phyloP scores from a whole-genome alignment of 441 rosid genomes.

The Cnidoscolus chayamansa region DNA sequence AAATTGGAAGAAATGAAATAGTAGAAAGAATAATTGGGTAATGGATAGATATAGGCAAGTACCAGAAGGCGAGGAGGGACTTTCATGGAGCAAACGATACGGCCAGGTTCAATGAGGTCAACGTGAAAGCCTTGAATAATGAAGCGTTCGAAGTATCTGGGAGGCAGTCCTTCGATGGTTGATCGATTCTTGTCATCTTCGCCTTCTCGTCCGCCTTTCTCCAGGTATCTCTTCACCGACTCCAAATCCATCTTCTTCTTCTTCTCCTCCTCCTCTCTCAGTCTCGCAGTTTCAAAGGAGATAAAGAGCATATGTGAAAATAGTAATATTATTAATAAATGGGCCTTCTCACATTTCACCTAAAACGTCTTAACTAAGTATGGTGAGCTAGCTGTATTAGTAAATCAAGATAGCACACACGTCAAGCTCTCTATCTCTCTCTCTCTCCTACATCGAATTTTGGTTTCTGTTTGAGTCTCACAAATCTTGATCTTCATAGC shows the following conservation, averaged over 20 bases:
- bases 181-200: slow-evolving; percentile 35
- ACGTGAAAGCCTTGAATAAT: slow-evolving; percentile 55
- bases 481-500: too few species aligned
- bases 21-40: slow-evolving; percentile 3
- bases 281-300: too few species aligned
- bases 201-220: slow-evolving; percentile 37
- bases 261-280: too few species aligned
- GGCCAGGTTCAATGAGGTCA: slow-evolving; percentile 63
- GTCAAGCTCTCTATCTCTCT: too few species aligned
- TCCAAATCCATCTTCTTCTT: slow-evolving; percentile 44
- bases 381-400: too few species aligned
- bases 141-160: slow-evolving; percentile 55
- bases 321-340: too few species aligned
- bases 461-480: too few species aligned
- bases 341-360: too few species aligned
- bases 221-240: slow-evolving; percentile 52
- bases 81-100: slow-evolving; percentile 71
- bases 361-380: too few species aligned
- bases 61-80: slow-evolving; percentile 82
- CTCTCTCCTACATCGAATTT: too few species aligned
- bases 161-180: slow-evolving; percentile 39
- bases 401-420: too few species aligned
- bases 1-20: not conserved
- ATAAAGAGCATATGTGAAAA: too few species aligned
- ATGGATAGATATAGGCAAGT: not conserved